Evolutionary conservation across 305 asterid genomes (phyloP).

Genomic region (Ilex paraguariensis): DNA sequence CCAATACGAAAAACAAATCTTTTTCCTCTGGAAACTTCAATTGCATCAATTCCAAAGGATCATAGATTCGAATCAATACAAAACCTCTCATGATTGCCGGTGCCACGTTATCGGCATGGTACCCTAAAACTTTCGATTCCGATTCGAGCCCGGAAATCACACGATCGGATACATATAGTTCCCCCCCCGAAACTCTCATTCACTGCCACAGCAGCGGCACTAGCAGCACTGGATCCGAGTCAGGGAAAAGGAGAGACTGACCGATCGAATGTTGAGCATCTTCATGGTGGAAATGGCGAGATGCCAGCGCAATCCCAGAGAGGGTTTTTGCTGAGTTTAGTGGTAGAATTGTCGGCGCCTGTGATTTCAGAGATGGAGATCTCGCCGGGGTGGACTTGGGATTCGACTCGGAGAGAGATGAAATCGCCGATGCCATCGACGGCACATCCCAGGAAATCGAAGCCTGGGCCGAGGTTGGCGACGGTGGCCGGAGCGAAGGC

Average conservation of each 20-base stretch:
- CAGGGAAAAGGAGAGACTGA: constrained; percentile 82
- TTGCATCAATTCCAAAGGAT: constrained; percentile 62
- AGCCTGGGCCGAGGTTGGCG: constrained; percentile 89
- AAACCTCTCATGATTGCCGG: constrained; percentile 82
- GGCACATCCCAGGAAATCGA: constrained; percentile 87
- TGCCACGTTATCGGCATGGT: constrained; percentile 85
- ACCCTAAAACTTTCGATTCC: constrained; percentile 81
- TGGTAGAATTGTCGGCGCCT: constrained; percentile 42
- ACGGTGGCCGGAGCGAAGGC: constrained; percentile 86
- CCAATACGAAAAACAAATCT: constrained; percentile 53
- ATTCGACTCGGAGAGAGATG: constrained; percentile 54
- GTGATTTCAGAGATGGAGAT: constrained; percentile 55
- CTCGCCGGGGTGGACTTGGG: constrained; percentile 59
- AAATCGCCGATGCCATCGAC: constrained; percentile 81
- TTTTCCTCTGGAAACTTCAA: constrained; percentile 54
- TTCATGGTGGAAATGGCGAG: constrained; percentile 77
- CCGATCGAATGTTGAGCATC: constrained; percentile 59
- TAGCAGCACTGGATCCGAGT: constrained; percentile 87
- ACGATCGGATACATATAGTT: constrained; percentile 33
- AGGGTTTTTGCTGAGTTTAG: constrained; percentile 62
- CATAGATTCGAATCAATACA: constrained; percentile 70
- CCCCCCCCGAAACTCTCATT: constrained; percentile 65
- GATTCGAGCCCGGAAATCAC: constrained; percentile 77
- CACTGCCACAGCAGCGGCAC: constrained; percentile 88
- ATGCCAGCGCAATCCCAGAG: constrained; percentile 86